Percentiles rank a stretch among this genome's conserved stretches.
phyloP scores from a whole-genome alignment of 495 filamentous ascomycete genomes.

The Tuber umbilicatum region DNA sequence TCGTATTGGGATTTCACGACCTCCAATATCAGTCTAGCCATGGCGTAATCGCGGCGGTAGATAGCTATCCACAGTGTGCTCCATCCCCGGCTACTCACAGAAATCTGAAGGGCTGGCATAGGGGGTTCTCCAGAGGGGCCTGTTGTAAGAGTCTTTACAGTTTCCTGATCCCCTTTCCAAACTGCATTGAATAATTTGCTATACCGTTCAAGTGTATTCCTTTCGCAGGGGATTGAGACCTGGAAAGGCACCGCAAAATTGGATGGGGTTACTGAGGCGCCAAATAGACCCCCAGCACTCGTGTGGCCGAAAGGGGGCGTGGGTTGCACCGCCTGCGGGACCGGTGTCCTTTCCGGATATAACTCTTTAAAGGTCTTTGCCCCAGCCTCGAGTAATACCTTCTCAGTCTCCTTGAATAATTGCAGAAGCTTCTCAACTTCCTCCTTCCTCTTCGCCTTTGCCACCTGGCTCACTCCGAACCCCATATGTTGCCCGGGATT shows the following conservation, averaged over 20 bases:
- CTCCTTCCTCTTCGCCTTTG: slow-evolving; percentile 47
- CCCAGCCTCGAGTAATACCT: slow-evolving; percentile 49
- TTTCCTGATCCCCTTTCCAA: slow-evolving; percentile 31
- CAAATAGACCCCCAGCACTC: slow-evolving; percentile 1
- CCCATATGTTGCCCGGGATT: background rate
- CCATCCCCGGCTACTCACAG: slow-evolving; percentile 40
- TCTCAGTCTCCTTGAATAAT: slow-evolving; percentile 52
- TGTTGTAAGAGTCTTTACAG: slow-evolving; percentile 49
- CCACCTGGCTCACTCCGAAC: background rate
- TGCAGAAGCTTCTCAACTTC: slow-evolving; percentile 48
- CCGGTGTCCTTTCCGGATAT: slow-evolving; percentile 48
- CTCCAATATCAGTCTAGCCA: slow-evolving; percentile 58
- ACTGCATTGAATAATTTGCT: slow-evolving; percentile 31
- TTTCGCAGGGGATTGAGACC: slow-evolving; percentile 50
- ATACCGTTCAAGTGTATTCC: slow-evolving; percentile 40
- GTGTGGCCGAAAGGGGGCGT: background rate
- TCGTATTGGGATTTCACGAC: slow-evolving; percentile 62
- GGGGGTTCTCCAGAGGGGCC: slow-evolving; percentile 49
- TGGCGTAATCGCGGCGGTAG: slow-evolving; percentile 53
- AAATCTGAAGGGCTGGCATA: slow-evolving; percentile 53
- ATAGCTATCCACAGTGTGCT: slow-evolving; percentile 61
- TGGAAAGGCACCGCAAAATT: slow-evolving; percentile 49
- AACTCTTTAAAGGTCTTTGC: slow-evolving; percentile 62
- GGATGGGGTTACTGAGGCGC: slow-evolving; percentile 27
- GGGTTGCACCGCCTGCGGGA: background rate